Percentiles rank a stretch among this genome's conserved stretches.
These are phyloP conservation scores for Huntiella moniliformis DNA, from an alignment of 2,329 filamentous ascomycete species.

Conservation along the genomic window DNA sequence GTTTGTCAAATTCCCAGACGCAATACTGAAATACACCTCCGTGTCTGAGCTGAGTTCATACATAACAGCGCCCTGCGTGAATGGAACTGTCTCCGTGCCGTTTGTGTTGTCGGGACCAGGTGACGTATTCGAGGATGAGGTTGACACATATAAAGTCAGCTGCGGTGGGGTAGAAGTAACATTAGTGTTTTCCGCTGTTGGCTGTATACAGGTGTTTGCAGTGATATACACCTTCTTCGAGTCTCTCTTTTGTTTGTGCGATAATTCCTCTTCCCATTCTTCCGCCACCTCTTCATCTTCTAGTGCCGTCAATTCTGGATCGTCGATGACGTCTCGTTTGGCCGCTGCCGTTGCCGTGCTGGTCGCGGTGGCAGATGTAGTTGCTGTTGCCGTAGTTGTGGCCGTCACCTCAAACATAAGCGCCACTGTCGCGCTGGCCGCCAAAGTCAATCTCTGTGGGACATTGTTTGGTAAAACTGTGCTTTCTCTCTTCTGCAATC, in stretches of 20 bases:
- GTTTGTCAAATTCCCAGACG: conserved; percentile 42
- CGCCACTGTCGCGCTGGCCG: conserved; percentile 39
- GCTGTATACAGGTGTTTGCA: conserved; percentile 71
- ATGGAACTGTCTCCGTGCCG: conserved; percentile 19
- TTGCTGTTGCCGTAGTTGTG: conserved; percentile 14
- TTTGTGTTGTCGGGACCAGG: conserved; percentile 41
- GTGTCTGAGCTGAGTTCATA: conserved; percentile 40
- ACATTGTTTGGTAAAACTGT: conserved; percentile 44
- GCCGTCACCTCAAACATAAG: conserved; percentile 18
- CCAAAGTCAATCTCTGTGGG: conserved; percentile 37
- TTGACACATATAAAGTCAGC: conserved; percentile 61
- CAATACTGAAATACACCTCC: conserved; percentile 59
- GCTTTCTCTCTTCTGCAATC: conserved; percentile 41
- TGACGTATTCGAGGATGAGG: conserved; percentile 38
- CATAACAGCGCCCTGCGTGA: conserved; percentile 53
- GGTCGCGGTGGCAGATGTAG: not conserved
- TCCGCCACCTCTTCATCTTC: conserved; percentile 9
- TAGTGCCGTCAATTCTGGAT: not conserved
- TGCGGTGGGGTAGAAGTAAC: conserved; percentile 38
- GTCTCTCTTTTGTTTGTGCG: conserved; percentile 3
- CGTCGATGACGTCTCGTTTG: not conserved
- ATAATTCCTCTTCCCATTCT: conserved; percentile 10
- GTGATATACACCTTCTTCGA: conserved; percentile 49
- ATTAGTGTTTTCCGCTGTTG: conserved; percentile 21
- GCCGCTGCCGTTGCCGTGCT: not conserved